Base-by-base conservation (phyloP, 768 basidiomycete species). In the Piloderma croceum region DNA sequence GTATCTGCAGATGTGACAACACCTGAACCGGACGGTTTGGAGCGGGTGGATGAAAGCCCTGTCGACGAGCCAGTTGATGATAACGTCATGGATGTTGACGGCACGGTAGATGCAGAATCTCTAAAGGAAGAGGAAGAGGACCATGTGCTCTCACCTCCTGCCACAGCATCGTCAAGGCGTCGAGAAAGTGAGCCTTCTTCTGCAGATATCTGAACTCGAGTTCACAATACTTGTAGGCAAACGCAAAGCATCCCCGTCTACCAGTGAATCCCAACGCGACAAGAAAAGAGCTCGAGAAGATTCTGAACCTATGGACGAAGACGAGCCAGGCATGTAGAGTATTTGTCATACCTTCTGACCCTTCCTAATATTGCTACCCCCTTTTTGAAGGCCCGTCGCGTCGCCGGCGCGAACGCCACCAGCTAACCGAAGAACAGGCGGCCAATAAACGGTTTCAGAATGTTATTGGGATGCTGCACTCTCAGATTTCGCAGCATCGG, bases 401-500 rank as follows among this genome's bases (percentile, higher is more conserved):
- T 60, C 20, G 57, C 53, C 34, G 63, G 63, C n/a, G 65, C 70
- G 2, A 68, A 72, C 46, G 13, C 34, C 34, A 9, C 10, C 34
- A 9, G 9, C 34, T 35, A 9, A 18, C 39, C 3, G 56, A 57
- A 6, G 46, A 48, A 19, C 50, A 48, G 2, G 43, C 45, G 11
- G 72, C 79, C 6, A 70, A 78, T 53, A 87, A 84, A 47, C 76
- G 76, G 23, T 90, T 90, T 57, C 85, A 91, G 56, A 80, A 76
- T 39, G 78, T 92, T 27, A 88, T 96, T 37, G 70, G 72, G 41
- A 77, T 87, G 71, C 70, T 94, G 22, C 83, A 90, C 54, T 77
- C 81, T 11, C 79, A 83, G 45, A 90, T 94, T 44, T 81, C 83
- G 2, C 79, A 82, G 52, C 89, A 92, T 56, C 79, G 87, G 25